phyloP scores from a whole-genome alignment of 805 yeast genomes.

The Candida nanaspora region DNA sequence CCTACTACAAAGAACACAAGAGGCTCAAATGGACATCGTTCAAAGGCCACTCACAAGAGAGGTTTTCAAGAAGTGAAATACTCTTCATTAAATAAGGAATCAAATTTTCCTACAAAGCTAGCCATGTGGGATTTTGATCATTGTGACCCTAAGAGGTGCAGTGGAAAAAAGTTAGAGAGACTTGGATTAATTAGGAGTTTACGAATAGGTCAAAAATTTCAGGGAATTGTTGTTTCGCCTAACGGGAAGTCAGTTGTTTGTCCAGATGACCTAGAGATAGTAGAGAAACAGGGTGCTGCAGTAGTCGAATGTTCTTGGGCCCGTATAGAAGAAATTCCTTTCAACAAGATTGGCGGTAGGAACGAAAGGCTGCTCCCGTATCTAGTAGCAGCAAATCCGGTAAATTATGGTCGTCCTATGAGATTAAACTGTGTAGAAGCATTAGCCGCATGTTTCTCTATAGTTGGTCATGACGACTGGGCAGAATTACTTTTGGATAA shows the following conservation, averaged over 20 bases:
- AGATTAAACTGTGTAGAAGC: conserved; percentile 95
- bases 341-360: conserved; percentile 83
- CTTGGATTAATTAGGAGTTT: conserved; percentile 74
- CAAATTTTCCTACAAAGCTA: conserved; percentile 68
- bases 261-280: conserved; percentile 75
- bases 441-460: conserved; percentile 92
- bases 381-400: conserved; percentile 93
- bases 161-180: conserved; percentile 90
- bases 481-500: conserved; percentile 69
- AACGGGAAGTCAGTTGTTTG: conserved; percentile 87
- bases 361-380: conserved; percentile 86
- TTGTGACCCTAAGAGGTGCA: conserved; percentile 96
- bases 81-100: conserved; percentile 10
- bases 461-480: conserved; percentile 87
- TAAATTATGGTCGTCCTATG: conserved; percentile 96
- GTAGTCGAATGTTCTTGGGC: conserved; percentile 99
- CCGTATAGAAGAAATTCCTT: conserved; percentile 93
- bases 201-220: conserved; percentile 89
- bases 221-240: conserved; percentile 88
- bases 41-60: conserved; percentile 43
- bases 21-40: conserved; percentile 51
- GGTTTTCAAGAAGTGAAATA: conserved; percentile 23
- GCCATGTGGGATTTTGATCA: conserved; percentile 99
- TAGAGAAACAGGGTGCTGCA: conserved; percentile 82
- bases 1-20: conserved; percentile 10